Base-by-base conservation (phyloP, 805 yeast genomes). In the Pichia ethanolica region DNA sequence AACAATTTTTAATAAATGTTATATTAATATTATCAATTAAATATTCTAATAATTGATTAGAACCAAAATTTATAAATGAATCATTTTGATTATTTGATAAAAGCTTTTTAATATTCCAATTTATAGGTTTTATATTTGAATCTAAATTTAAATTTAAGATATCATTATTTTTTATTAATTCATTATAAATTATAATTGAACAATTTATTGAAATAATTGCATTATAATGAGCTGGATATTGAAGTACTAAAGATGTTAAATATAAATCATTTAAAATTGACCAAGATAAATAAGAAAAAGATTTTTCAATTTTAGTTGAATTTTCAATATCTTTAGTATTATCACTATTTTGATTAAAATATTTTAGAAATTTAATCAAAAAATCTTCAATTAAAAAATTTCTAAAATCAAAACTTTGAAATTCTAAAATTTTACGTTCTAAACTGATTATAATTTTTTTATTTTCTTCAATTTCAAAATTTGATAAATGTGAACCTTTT, bases 371-470 rank as follows among this genome's bases (percentile, higher is more conserved):
- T 56, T 83, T 82, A 20, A 87, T 73, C 9, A 86, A 71, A 54
- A 80, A 74, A 55, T 78, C 81, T 62, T 88, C 96, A 30, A 80
- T 74, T 45, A 78, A 79, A 46, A 80, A 79, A 40, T 78, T 73
- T 56, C 95, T 73, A 59, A 88, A 87, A 63, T 89, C 96, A 61
- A 89, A 90, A 26, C 84, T 79, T 55, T 85, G 77, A 1, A 86
- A 74, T 59, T 89, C 96, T 55, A 90, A 69, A 45, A 89, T 70
- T 59, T 79, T 82, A 56, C 82, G 81, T 63, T 89, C 97, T 36
- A 83, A 58, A 14, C 70, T 70, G 56, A 87, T 66, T 2, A 86
- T 69, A 38, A 73, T 71, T 56, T 74, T 78, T 48, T 83, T 72
- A 56, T 81, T 82, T 30, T 68, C 71, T 27, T 85, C 91, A 8